Evolutionary conservation across 2,329 filamentous ascomycete genomes (phyloP).

Genomic region (Aspergillus vadensis): DNA sequence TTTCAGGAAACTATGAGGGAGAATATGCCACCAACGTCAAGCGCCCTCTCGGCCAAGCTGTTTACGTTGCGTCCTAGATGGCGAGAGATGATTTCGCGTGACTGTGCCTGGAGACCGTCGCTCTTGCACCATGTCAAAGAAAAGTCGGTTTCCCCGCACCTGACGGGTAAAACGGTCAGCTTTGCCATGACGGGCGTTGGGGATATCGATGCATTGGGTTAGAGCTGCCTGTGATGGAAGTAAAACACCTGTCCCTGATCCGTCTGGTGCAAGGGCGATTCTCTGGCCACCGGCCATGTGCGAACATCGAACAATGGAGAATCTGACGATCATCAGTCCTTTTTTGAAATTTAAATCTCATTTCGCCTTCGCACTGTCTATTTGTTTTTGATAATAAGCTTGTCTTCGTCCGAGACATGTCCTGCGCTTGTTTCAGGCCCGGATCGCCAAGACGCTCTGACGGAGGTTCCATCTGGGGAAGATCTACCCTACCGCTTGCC

Average conservation of each 20-base stretch:
- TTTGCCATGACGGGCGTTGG: background rate
- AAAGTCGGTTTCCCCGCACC: background rate
- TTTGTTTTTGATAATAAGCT: constrained; percentile 13
- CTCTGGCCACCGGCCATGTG: constrained; percentile 3
- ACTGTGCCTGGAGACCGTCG: constrained; percentile 8
- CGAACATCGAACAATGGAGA: constrained; percentile 11
- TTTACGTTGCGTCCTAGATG: constrained; percentile 34
- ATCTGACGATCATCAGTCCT: constrained; percentile 19
- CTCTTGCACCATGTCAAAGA: background rate
- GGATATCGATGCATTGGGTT: background rate
- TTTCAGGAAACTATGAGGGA: constrained; percentile 56
- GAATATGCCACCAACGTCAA: constrained; percentile 58
- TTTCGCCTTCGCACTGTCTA: constrained; percentile 4
- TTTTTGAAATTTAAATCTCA: constrained; percentile 13
- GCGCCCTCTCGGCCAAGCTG: constrained; percentile 42
- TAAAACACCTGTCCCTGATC: background rate
- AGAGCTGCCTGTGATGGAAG: background rate
- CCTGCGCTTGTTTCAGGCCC: background rate
- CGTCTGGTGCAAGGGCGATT: background rate
- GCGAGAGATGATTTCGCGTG: constrained; percentile 3
- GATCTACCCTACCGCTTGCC: background rate
- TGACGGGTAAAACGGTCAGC: background rate
- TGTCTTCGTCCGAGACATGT: background rate
- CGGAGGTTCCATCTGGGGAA: background rate
- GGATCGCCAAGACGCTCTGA: constrained; percentile 6